Conservation (phyloP, 2,329 filamentous ascomycete species). For the Phyllosticta capitalensis region DNA sequence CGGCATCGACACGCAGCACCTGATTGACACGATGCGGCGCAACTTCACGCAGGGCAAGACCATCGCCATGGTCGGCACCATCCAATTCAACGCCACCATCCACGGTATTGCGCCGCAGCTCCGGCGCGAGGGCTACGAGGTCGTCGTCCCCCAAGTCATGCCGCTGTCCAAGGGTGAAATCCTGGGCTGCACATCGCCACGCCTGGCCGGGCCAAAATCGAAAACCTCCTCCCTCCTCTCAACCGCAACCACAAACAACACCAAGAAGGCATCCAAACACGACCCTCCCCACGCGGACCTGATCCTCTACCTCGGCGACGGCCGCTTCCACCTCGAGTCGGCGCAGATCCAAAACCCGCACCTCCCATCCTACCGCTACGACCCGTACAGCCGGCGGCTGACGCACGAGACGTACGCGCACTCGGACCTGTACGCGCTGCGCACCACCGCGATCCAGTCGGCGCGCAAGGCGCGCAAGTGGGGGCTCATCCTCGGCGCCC, state of each 20-base stretch:
- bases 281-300: constrained; percentile 51
- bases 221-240: not conserved
- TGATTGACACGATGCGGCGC: constrained; percentile 75
- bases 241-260: constrained; percentile 25
- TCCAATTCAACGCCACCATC: constrained; percentile 96
- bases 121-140: constrained; percentile 72
- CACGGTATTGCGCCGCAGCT: constrained; percentile 73
- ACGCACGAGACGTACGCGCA: constrained; percentile 90
- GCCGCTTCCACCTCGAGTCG: constrained; percentile 90
- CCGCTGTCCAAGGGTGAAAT: constrained; percentile 94
- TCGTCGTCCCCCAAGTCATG: constrained; percentile 84
- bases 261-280: constrained; percentile 26
- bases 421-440: constrained; percentile 75
- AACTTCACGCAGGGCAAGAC: constrained; percentile 82
- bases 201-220: constrained; percentile 35
- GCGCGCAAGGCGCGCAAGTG: constrained; percentile 76
- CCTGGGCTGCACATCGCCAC: constrained; percentile 87
- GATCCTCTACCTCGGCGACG: constrained; percentile 84
- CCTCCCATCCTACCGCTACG: constrained; percentile 88
- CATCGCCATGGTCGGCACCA: constrained; percentile 88
- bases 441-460: constrained; percentile 63
- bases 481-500: constrained; percentile 86
- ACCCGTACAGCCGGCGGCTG: constrained; percentile 86
- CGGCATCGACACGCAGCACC: constrained; percentile 81
- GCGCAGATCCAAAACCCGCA: constrained; percentile 98